Percentiles rank a stretch among this genome's conserved stretches.
phyloP scores from a whole-genome alignment of 2,329 filamentous ascomycete species.

The Eutypella sp. region DNA sequence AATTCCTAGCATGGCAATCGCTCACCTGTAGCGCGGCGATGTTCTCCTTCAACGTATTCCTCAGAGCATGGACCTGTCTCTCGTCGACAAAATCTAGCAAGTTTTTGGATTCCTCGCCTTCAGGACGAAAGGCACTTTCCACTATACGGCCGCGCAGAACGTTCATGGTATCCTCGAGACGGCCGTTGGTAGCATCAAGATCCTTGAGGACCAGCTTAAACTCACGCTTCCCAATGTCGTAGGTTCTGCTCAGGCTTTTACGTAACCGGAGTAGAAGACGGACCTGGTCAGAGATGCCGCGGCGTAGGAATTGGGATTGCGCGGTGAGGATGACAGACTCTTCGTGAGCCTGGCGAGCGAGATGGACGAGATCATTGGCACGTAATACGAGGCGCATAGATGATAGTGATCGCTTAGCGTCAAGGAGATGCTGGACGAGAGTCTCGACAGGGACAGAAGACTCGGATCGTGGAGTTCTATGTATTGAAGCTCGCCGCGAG shows the following conservation, averaged over 20 bases:
- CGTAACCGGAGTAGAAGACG: slow-evolving; percentile 48
- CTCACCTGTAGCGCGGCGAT: slow-evolving; percentile 65
- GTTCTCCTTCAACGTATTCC: slow-evolving; percentile 62
- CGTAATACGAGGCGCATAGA: slow-evolving; percentile 79
- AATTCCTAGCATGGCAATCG: background rate
- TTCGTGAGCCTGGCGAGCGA: slow-evolving; percentile 70
- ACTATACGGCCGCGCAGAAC: slow-evolving; percentile 61
- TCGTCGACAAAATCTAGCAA: slow-evolving; percentile 76
- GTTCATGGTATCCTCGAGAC: slow-evolving; percentile 62
- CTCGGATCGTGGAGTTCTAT: slow-evolving; percentile 32
- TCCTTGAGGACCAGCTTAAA: slow-evolving; percentile 57
- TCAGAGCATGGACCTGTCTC: slow-evolving; percentile 59
- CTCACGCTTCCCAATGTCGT: slow-evolving; percentile 53
- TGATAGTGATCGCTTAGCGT: slow-evolving; percentile 80
- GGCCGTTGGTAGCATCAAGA: slow-evolving; percentile 62
- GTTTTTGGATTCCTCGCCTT: slow-evolving; percentile 53
- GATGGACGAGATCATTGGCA: slow-evolving; percentile 78
- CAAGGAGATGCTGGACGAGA: slow-evolving; percentile 78
- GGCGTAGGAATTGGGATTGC: slow-evolving; percentile 62
- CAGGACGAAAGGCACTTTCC: slow-evolving; percentile 57
- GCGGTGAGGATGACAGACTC: slow-evolving; percentile 70
- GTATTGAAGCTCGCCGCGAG: slow-evolving; percentile 17
- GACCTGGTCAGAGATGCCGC: slow-evolving; percentile 54
- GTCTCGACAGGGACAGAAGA: slow-evolving; percentile 58
- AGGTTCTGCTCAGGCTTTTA: slow-evolving; percentile 47